Evolutionary conservation across 306 rosid species (phyloP).

Genomic region (Senna siamea): DNA sequence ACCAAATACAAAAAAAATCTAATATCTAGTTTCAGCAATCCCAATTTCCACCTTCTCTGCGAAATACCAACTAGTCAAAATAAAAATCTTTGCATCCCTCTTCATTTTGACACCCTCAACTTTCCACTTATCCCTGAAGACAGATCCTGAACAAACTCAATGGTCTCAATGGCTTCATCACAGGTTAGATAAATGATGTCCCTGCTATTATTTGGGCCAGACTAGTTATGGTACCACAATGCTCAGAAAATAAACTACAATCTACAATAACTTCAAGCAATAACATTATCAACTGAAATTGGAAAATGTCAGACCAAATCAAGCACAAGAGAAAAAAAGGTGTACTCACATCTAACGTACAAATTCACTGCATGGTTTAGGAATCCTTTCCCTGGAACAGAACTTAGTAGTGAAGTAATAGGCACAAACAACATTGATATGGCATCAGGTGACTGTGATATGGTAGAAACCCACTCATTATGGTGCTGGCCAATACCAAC

Average conservation of each 20-base stretch:
- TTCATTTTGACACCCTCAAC: no score
- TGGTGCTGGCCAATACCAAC: slow-evolving; percentile 57
- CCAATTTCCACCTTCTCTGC: no score
- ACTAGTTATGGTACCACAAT: background rate
- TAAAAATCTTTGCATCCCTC: no score
- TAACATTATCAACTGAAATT: background rate
- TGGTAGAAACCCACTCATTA: slow-evolving; percentile 85
- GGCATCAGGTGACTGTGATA: slow-evolving; percentile 72
- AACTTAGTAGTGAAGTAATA: slow-evolving; percentile 73
- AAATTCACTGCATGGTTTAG: slow-evolving; percentile 82
- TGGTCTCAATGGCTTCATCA: no score
- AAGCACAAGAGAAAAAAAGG: background rate
- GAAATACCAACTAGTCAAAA: no score
- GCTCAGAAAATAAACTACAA: slow-evolving; percentile 5
- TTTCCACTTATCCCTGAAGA: no score
- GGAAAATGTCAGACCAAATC: background rate
- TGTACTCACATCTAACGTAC: slow-evolving; percentile 86
- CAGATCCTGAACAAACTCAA: no score
- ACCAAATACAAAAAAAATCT: no score
- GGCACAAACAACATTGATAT: slow-evolving; percentile 85
- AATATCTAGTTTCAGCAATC: no score
- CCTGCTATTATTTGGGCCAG: background rate
- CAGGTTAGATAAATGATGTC: background rate
- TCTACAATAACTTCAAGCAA: background rate
- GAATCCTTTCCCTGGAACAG: slow-evolving; percentile 77